Percentiles rank a stretch among this genome's conserved stretches.
phyloP scores from a whole-genome alignment of 306 rosid species.

The Herpetospermum pedunculosum region DNA sequence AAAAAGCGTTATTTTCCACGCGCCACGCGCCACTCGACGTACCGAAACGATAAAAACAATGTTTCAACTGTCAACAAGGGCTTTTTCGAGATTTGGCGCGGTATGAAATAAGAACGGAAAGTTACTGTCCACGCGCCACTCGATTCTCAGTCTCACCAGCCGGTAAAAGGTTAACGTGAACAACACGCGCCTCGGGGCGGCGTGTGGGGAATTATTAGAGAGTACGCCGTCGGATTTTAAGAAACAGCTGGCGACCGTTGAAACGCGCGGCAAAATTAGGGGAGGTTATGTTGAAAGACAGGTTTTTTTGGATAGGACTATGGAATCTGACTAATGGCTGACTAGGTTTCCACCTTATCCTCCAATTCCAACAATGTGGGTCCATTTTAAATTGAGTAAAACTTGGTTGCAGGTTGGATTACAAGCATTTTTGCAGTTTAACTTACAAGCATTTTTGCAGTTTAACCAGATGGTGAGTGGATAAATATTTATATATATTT shows the following conservation, averaged over 20 bases:
- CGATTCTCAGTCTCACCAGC: too few relatives aligned
- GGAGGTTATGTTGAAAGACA: not conserved
- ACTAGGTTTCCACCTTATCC: constrained; percentile 5
- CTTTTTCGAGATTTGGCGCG: not conserved
- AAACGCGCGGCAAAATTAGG: constrained; percentile 9
- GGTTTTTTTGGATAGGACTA: constrained; percentile 9
- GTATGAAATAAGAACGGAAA: not conserved
- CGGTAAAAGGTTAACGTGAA: not conserved
- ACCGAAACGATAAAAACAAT: not conserved
- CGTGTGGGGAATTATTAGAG: not conserved
- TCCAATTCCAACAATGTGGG: not conserved
- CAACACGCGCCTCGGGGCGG: not conserved
- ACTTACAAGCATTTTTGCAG: too few relatives aligned
- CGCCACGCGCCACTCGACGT: not conserved
- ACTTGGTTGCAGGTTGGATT: too few relatives aligned
- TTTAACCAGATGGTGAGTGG: too few relatives aligned
- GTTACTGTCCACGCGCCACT: not conserved
- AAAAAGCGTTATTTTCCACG: not conserved
- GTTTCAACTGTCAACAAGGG: not conserved
- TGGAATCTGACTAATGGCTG: constrained; percentile 10
- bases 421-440: too few relatives aligned
- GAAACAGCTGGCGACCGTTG: constrained; percentile 7
- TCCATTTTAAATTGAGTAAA: too few relatives aligned
- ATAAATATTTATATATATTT: too few relatives aligned
- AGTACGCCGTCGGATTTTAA: not conserved